phyloP scores from a whole-genome alignment of 202 grass and related monocot genomes.

The Zizania palustris region DNA sequence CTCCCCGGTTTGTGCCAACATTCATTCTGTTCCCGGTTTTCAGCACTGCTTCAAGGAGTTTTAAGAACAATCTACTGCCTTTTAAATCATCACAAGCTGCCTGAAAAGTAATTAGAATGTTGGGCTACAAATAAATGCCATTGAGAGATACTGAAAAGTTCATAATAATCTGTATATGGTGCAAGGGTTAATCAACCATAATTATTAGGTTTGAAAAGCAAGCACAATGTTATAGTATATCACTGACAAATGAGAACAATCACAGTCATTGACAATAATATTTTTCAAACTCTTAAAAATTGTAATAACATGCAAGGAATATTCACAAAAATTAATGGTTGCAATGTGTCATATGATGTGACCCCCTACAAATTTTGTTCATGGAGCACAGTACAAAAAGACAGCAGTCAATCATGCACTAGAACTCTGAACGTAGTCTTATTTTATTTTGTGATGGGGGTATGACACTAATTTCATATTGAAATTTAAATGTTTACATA shows the following conservation, averaged over 20 bases:
- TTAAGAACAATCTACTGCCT: slow-evolving; percentile 79
- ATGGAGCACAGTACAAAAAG: no score
- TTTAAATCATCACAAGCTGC: slow-evolving; percentile 86
- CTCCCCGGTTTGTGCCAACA: slow-evolving; percentile 73
- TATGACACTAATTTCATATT: not conserved
- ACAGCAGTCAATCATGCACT: no score
- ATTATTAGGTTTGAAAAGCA: not conserved
- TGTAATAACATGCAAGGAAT: no score
- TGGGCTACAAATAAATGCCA: not conserved
- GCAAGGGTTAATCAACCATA: not conserved
- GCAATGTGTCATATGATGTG: no score
- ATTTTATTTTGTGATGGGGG: no score
- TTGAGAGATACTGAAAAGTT: not conserved
- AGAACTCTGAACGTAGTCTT: no score
- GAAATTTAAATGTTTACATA: not conserved
- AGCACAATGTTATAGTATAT: no score
- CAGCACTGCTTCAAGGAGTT: slow-evolving; percentile 88
- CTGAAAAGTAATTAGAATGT: slow-evolving; percentile 43
- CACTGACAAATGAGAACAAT: no score
- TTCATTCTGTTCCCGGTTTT: slow-evolving; percentile 92
- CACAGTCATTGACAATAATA: no score
- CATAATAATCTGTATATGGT: not conserved
- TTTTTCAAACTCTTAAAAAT: no score
- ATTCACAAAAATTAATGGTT: no score
- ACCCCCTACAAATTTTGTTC: no score